phyloP scores from a whole-genome alignment of 2,329 filamentous ascomycete species.

The Zymoseptoria pseudotritici region DNA sequence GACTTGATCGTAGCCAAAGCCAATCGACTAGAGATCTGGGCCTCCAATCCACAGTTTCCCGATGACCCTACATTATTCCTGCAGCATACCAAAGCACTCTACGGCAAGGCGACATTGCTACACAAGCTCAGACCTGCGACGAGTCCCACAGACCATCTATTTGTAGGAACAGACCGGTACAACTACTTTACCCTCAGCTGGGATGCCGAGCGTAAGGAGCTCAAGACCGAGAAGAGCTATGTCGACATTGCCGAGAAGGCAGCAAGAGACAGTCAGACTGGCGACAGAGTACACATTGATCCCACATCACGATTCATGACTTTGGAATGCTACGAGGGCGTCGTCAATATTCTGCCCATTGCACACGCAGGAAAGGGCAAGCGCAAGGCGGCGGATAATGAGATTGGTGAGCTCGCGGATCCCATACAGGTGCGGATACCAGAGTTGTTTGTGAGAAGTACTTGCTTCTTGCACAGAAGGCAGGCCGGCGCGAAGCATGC shows the following conservation, averaged over 20 bases:
- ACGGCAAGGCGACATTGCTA: conserved; percentile 80
- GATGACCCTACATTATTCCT: conserved; percentile 54
- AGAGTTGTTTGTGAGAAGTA: conserved; percentile 60
- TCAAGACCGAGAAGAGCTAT: conserved; percentile 52
- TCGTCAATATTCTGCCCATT: conserved; percentile 58
- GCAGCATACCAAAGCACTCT: conserved; percentile 63
- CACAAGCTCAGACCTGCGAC: conserved; percentile 70
- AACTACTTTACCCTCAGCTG: conserved; percentile 87
- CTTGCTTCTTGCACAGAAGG: conserved; percentile 55
- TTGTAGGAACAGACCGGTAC: conserved; percentile 82
- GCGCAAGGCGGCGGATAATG: conserved; percentile 34
- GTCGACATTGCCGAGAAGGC: conserved; percentile 55
- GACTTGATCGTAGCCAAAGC: conserved; percentile 81
- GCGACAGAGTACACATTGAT: conserved; percentile 77
- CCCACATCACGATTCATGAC: conserved; percentile 64
- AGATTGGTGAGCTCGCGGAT: conserved; percentile 52
- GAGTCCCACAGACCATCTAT: conserved; percentile 72
- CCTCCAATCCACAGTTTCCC: conserved; percentile 38
- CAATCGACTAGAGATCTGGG: conserved; percentile 81
- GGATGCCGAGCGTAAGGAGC: conserved; percentile 52
- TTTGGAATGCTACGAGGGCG: conserved; percentile 61
- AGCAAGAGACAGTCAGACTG: conserved; percentile 68
- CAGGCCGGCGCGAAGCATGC: conserved; percentile 32
- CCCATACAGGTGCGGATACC: conserved; percentile 56
- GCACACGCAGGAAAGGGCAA: conserved; percentile 47